Conservation (phyloP, 2,329 filamentous ascomycete genomes). For the Raffaelea deltoideospora region DNA sequence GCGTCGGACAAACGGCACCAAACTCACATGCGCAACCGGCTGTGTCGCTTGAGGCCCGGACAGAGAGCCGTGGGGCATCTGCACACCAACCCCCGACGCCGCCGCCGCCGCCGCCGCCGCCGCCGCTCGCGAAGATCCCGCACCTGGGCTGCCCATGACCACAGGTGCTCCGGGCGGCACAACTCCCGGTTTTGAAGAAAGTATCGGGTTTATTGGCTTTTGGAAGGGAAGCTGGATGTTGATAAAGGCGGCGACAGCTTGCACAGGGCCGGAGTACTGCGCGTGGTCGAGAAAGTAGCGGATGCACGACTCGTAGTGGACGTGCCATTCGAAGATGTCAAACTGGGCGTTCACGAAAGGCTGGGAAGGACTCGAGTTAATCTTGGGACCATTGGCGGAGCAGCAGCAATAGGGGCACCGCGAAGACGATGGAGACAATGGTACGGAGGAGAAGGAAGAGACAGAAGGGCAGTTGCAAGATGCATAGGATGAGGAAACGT, state of each 20-base stretch:
- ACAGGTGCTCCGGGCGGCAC: constrained; percentile 19
- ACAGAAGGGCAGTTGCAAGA: not conserved
- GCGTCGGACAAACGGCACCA: constrained; percentile 80
- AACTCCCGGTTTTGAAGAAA: constrained; percentile 20
- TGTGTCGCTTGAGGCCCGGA: constrained; percentile 15
- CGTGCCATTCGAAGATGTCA: constrained; percentile 87
- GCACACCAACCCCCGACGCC: constrained; percentile 12
- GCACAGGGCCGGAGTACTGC: constrained; percentile 67
- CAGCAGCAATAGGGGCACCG: not conserved
- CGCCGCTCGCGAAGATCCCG: constrained; percentile 11
- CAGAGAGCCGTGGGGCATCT: constrained; percentile 8
- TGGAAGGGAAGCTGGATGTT: constrained; percentile 89
- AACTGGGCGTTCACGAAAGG: constrained; percentile 37
- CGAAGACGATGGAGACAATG: not conserved
- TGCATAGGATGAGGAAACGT: not conserved
- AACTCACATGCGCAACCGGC: constrained; percentile 35
- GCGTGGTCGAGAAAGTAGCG: constrained; percentile 85
- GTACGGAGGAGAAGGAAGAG: constrained; percentile 1
- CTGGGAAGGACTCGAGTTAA: constrained; percentile 16
- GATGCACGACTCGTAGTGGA: constrained; percentile 77
- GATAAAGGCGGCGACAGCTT: constrained; percentile 77
- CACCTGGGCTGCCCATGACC: constrained; percentile 15
- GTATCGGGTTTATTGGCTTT: constrained; percentile 32
- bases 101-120: not conserved
- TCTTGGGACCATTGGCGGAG: not conserved